Conservation (phyloP, 257 asterid genomes). For the Leptodermis oblonga region DNA sequence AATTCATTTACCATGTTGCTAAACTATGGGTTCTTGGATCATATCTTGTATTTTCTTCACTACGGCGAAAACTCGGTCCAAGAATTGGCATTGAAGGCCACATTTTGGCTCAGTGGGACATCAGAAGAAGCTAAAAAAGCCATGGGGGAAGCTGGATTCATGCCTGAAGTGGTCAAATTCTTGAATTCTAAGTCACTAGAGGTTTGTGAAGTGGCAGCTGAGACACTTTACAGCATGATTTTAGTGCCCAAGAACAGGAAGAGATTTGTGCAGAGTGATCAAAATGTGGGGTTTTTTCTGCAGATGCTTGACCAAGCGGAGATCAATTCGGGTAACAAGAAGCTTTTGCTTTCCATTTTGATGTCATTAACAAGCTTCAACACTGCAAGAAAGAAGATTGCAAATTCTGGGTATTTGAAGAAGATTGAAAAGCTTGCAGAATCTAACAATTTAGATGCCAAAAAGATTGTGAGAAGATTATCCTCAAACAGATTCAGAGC, state of each 20-base stretch:
- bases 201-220: constrained; percentile 72
- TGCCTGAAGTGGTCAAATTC: constrained; percentile 62
- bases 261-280: constrained; percentile 65
- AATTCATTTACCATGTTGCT: constrained; percentile 35
- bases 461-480: constrained; percentile 66
- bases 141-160: constrained; percentile 91
- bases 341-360: constrained; percentile 66
- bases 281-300: constrained; percentile 51
- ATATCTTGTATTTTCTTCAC: constrained; percentile 54
- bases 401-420: constrained; percentile 57
- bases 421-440: constrained; percentile 80
- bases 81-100: constrained; percentile 74
- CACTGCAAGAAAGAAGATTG: constrained; percentile 82
- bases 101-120: constrained; percentile 75
- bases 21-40: constrained; percentile 54
- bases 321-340: constrained; percentile 54
- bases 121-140: constrained; percentile 75
- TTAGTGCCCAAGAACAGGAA: constrained; percentile 64
- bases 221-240: constrained; percentile 65
- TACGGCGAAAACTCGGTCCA: constrained; percentile 59
- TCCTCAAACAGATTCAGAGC: constrained; percentile 50
- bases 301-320: constrained; percentile 68
- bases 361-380: constrained; percentile 63
- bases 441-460: constrained; percentile 73
- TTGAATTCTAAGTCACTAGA: constrained; percentile 67